These are phyloP conservation scores for Zymoseptoria passerinii DNA, from an alignment of 2,329 filamentous ascomycete species.

Conservation along the genomic window DNA sequence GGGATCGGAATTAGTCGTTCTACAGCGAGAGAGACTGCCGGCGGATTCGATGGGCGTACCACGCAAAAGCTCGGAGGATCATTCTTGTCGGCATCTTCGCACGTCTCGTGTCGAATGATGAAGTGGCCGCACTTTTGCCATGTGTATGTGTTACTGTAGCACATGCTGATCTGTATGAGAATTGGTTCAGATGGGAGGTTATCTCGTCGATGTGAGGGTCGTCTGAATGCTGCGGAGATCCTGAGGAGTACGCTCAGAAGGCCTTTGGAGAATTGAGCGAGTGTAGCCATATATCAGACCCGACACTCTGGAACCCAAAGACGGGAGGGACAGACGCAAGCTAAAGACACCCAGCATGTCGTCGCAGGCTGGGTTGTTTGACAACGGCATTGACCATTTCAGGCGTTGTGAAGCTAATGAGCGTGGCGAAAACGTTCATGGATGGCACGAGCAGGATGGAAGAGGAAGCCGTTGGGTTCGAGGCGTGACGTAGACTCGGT, in stretches of 20 bases:
- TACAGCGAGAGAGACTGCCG: neutral
- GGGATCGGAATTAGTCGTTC: neutral
- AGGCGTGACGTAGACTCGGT: neutral
- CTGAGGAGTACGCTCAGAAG: neutral
- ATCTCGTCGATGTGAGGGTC: neutral
- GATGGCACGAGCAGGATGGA: neutral
- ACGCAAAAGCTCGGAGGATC: conserved; percentile 7
- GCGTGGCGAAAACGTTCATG: neutral
- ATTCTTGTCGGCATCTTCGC: conserved; percentile 10
- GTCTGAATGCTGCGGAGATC: neutral
- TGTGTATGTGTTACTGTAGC: conserved; percentile 14
- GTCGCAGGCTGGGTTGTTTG: neutral
- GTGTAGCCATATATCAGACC: neutral
- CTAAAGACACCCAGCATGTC: neutral
- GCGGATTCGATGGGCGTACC: neutral
- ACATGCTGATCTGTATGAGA: conserved; percentile 5
- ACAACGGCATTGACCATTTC: neutral
- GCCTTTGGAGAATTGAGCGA: neutral
- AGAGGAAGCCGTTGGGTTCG: neutral
- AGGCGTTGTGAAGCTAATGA: neutral
- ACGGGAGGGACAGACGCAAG: neutral
- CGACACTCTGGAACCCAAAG: neutral
- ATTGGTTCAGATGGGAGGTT: neutral
- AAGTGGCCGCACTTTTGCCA: conserved; percentile 15
- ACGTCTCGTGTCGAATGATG: conserved; percentile 9